Evolutionary conservation across 2,329 filamentous ascomycete species (phyloP).

Genomic region (Aspergillus fijiensis): DNA sequence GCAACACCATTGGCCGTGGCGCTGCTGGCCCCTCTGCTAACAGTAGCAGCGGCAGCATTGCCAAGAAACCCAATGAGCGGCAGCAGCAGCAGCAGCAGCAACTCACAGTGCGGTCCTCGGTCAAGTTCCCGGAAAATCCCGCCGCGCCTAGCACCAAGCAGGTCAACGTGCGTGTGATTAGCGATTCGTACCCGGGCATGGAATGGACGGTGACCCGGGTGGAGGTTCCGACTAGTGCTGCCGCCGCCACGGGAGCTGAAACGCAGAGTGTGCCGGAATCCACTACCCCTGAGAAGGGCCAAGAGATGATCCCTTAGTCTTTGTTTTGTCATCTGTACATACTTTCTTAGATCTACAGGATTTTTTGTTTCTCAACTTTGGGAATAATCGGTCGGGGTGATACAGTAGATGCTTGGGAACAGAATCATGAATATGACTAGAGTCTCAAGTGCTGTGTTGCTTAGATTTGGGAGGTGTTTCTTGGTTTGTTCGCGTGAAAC

Average conservation of each 20-base stretch:
- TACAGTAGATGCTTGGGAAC: not conserved
- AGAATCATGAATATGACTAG: not conserved
- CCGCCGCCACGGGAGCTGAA: constrained; percentile 29
- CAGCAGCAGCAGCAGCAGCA: constrained; percentile 14
- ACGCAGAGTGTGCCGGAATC: constrained; percentile 19
- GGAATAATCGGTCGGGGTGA: not conserved
- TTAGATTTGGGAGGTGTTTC: too few species aligned
- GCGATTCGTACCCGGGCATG: constrained; percentile 84
- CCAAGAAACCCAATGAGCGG: constrained; percentile 16
- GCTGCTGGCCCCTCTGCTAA: not conserved
- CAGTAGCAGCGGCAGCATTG: constrained; percentile 10
- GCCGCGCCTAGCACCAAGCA: constrained; percentile 42
- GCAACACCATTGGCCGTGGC: not conserved
- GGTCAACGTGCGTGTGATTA: constrained; percentile 74
- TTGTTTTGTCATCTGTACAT: not conserved
- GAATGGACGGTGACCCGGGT: constrained; percentile 56
- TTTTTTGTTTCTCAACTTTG: not conserved
- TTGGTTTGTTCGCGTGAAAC: not conserved
- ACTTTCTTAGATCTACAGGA: not conserved
- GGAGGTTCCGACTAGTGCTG: constrained; percentile 44
- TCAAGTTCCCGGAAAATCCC: constrained; percentile 32
- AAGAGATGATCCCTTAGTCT: not conserved
- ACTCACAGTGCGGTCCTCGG: constrained; percentile 28
- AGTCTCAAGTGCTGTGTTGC: not conserved
- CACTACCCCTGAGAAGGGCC: constrained; percentile 17